Evolutionary conservation across 371 early-diverging fungal species (phyloP), one percentile per base, ranked within the genome.

Genomic region (Mortierella sp.): DNA sequence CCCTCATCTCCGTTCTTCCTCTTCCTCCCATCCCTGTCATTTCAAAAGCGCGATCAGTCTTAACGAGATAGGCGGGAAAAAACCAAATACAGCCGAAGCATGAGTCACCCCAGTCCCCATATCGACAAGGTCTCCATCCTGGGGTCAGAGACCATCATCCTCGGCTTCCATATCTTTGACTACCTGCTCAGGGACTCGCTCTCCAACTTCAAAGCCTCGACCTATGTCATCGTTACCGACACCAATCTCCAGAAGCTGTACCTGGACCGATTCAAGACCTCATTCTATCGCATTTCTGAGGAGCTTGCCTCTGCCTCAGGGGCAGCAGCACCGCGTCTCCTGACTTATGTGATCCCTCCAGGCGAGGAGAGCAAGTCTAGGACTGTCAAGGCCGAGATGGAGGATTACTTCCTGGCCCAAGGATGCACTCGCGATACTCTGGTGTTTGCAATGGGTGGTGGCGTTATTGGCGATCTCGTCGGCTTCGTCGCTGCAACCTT

Each of bases 401-500:
- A 99, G 69, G 98, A 99, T 80, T 97, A 89, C 87, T 87, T 97
- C 78, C 87, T 99, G 24, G 80, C 80, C 23, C 80, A 93, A 49
- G 87, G 87, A 12, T 97, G 97, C 68, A 96, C 97, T 28, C 90
- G 99, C 64, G 99, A 99, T 72, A 94, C 97, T 2, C 91, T 93
- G 66, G 86, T 99, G 52, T 78, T 99, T 30, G 98, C 97, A 6
- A 87, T 99, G 68, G 99, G 99, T 50, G 99, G 99, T 54, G 99
- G 99, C 27, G 99, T 99, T 2, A 94, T 99, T 73, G 98, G 99
- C 43, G 99, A 99, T 82, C 81, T 99, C 53, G 86, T 93, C 12
- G 99, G 99, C 7, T 99, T 90, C 82, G 96, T 97, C 1, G 97
- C 99, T 9, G 93, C 98, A 6, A 99, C 97, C 0, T 99, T 96